Percentiles rank a stretch among this genome's conserved stretches.
Conservation (phyloP, 2,329 filamentous ascomycete species). For the Xylaria sp. region DNA sequence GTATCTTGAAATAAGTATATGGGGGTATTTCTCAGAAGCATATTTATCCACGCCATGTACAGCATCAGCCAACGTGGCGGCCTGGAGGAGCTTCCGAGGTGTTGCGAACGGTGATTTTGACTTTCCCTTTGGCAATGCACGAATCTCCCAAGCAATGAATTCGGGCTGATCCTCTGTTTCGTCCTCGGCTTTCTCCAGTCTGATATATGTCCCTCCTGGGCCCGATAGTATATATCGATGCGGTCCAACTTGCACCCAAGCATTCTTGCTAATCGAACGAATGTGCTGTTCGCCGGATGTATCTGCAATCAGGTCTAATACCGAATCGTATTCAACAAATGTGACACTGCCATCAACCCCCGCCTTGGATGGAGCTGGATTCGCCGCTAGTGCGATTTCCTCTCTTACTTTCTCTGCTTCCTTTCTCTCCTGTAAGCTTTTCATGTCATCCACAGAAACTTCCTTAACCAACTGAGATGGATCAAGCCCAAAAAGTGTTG, state of each 20-base stretch:
- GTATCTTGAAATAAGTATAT: constrained; percentile 71
- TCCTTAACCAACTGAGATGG: constrained; percentile 79
- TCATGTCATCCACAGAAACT: constrained; percentile 72
- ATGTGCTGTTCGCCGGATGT: constrained; percentile 83
- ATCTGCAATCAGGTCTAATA: constrained; percentile 91
- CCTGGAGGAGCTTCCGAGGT: constrained; percentile 74
- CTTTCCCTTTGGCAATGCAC: constrained; percentile 57
- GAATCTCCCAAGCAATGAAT: constrained; percentile 61
- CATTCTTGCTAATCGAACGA: constrained; percentile 75
- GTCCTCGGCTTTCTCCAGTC: constrained; percentile 59
- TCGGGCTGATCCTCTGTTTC: constrained; percentile 44
- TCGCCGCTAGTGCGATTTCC: constrained; percentile 35
- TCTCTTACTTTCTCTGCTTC: constrained; percentile 56
- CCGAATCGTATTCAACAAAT: constrained; percentile 90
- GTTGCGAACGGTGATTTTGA: constrained; percentile 72
- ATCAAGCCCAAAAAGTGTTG: constrained; percentile 92
- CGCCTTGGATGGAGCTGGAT: constrained; percentile 1
- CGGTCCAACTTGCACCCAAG: constrained; percentile 84
- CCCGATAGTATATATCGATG: constrained; percentile 77
- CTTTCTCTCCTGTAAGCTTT: constrained; percentile 61
- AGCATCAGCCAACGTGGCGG: constrained; percentile 75
- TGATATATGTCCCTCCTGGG: constrained; percentile 70
- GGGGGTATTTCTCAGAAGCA: constrained; percentile 73
- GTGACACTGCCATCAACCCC: constrained; percentile 62
- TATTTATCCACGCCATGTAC: constrained; percentile 89